Evolutionary conservation across 2,329 filamentous ascomycete genomes (phyloP).

Genomic region (Aureobasidium sp.): DNA sequence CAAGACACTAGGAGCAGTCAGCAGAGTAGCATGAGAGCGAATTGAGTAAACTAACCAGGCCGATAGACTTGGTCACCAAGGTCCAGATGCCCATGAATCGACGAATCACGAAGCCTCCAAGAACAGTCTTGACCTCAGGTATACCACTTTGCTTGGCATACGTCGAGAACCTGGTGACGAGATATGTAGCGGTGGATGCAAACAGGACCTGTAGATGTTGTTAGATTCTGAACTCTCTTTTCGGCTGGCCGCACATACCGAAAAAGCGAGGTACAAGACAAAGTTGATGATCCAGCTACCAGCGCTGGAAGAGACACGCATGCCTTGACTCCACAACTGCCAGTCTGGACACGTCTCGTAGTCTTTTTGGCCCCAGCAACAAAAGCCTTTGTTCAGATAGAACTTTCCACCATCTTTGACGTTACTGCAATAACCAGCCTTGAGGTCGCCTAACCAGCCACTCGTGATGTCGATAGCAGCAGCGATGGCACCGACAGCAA

Average conservation of each 20-base stretch:
- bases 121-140: constrained; percentile 91
- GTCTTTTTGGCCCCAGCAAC: constrained; percentile 81
- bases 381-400: constrained; percentile 85
- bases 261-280: constrained; percentile 75
- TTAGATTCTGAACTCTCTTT: not conserved
- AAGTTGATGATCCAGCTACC: constrained; percentile 81
- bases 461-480: constrained; percentile 84
- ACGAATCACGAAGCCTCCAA: constrained; percentile 88
- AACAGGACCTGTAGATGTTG: constrained; percentile 55
- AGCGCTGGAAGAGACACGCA: constrained; percentile 55
- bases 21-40: constrained; percentile 11
- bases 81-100: constrained; percentile 85
- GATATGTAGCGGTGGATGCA: constrained; percentile 64
- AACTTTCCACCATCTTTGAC: constrained; percentile 73
- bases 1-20: constrained; percentile 56
- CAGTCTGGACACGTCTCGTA: constrained; percentile 76
- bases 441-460: constrained; percentile 89
- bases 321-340: constrained; percentile 71
- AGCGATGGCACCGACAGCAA: constrained; percentile 75
- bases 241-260: constrained; percentile 47
- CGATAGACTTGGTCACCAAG: constrained; percentile 78
- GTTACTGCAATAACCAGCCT: constrained; percentile 76
- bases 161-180: constrained; percentile 76
- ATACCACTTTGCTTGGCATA: constrained; percentile 95
- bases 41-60: constrained; percentile 51